Percentiles rank a stretch among this genome's conserved stretches.
Evolutionary conservation across 2,329 filamentous ascomycete species (phyloP).

Genomic region (Aureobasidium sp.): DNA sequence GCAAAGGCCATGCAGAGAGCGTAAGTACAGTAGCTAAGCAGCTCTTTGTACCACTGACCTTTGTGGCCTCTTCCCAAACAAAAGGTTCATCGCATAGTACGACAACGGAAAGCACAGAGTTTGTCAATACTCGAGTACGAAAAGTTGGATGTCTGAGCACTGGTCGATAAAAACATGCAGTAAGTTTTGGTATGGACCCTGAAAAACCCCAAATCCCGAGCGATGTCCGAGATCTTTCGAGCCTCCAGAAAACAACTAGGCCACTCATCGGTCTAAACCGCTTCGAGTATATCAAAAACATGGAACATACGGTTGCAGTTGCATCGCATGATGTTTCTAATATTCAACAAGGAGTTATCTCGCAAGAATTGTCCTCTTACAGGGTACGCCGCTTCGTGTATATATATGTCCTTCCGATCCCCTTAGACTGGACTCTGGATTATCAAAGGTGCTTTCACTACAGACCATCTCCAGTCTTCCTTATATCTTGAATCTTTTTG

Average conservation of each 20-base stretch:
- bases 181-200: not conserved
- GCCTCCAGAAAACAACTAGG: not conserved
- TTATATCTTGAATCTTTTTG: not conserved
- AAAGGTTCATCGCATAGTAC: no score
- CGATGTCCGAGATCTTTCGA: constrained; percentile 8
- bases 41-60: no score
- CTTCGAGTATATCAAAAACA: constrained; percentile 7
- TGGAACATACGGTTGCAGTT: constrained; percentile 1
- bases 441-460: not conserved
- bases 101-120: no score
- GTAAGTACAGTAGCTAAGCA: no score
- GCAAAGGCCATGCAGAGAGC: no score
- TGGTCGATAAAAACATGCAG: no score
- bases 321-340: not conserved
- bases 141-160: no score
- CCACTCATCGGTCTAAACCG: not conserved
- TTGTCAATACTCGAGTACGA: no score
- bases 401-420: not conserved
- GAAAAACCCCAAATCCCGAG: not conserved
- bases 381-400: not conserved
- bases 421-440: not conserved
- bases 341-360: constrained; percentile 1
- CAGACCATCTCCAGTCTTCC: not conserved
- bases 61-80: no score
- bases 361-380: not conserved